These are phyloP conservation scores for Sergeia podlipaevii DNA, from an alignment of 208 protist species.

Conservation along the genomic window DNA sequence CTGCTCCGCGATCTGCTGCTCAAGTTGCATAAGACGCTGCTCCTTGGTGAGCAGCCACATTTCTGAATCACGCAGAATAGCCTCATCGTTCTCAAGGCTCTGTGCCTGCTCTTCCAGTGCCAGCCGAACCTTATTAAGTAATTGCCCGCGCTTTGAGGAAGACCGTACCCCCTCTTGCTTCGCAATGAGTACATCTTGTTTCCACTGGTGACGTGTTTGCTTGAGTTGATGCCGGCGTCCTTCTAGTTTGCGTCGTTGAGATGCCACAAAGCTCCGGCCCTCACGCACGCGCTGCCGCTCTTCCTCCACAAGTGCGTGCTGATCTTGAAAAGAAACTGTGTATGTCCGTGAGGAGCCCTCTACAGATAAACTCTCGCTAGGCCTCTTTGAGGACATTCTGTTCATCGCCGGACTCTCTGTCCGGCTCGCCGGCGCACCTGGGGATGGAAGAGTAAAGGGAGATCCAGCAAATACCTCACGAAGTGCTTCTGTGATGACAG, in stretches of 20 bases:
- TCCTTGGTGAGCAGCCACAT: conserved; percentile 77
- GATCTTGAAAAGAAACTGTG: conserved; percentile 27
- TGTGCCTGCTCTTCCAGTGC: conserved; percentile 60
- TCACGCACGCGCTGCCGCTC: conserved; percentile 53
- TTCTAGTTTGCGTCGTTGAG: conserved; percentile 50
- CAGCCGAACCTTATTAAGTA: conserved; percentile 58
- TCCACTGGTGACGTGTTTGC: conserved; percentile 64
- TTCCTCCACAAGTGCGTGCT: conserved; percentile 42
- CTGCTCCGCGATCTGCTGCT: conserved; percentile 65
- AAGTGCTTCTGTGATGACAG: conserved; percentile 59
- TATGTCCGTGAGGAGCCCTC: background rate
- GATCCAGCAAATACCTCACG: conserved; percentile 57
- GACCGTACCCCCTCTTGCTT: conserved; percentile 69
- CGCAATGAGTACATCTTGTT: conserved; percentile 68
- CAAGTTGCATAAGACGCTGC: conserved; percentile 50
- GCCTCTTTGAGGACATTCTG: background rate
- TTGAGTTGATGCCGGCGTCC: conserved; percentile 55
- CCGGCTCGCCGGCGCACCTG: background rate
- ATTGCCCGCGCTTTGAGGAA: conserved; percentile 61
- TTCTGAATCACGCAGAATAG: conserved; percentile 64
- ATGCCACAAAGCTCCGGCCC: conserved; percentile 42
- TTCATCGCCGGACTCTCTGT: background rate
- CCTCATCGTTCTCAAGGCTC: conserved; percentile 58
- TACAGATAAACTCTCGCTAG: background rate
- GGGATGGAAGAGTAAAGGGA: conserved; percentile 51